Base-by-base conservation (phyloP, 139 green algal genomes). In the Volvox africanus region DNA sequence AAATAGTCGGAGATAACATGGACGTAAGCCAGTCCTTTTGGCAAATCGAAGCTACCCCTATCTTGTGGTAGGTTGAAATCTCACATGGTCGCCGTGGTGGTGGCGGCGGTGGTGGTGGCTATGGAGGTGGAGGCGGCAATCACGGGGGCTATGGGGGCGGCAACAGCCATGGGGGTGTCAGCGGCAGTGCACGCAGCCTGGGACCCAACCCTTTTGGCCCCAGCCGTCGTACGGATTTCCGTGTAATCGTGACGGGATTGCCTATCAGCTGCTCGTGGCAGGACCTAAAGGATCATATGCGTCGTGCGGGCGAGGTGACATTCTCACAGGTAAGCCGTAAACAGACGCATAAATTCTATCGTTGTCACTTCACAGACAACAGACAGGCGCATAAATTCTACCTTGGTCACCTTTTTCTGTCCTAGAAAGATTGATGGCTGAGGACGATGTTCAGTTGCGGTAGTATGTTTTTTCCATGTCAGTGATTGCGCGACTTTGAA, bases 251-350 rank as follows among this genome's bases (percentile, higher is more conserved):
- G 50, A 95, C 95, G 35, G 93, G 93, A 61, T 96, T 99, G 86
- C 98, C 98, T 30, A 75, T 94, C 16, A 97, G 95, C 19, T 96
- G 95, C n/a, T 97, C 93, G 82, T 99, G 98, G 98, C 98, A 99
- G 91, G 98, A 99, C 91, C 94, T 99, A 21, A 99, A 99, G 95
- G 97, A 98, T 91, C 96, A 97, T 94, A 97, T 98, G 95, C 93
- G 96, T 78, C 88, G 86, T 14, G 89, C 91, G 26, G 94, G 94
- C 24, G 95, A 97, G 18, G 95, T 97, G 24, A 95, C 95, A 0
- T 97, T 95, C 87, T 84, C 93, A 61, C 92, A 96, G 88, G 94
- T 95, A 83, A 79, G n/a, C n/a, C n/a, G n/a, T n/a, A 30, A 73
- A 2, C 65, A 11, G 12, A 73, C 5, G 6, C 6, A 55, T 55